These are phyloP conservation scores for Fraxinus latifolia DNA, from an alignment of 305 asterid genomes.

Conservation along the genomic window DNA sequence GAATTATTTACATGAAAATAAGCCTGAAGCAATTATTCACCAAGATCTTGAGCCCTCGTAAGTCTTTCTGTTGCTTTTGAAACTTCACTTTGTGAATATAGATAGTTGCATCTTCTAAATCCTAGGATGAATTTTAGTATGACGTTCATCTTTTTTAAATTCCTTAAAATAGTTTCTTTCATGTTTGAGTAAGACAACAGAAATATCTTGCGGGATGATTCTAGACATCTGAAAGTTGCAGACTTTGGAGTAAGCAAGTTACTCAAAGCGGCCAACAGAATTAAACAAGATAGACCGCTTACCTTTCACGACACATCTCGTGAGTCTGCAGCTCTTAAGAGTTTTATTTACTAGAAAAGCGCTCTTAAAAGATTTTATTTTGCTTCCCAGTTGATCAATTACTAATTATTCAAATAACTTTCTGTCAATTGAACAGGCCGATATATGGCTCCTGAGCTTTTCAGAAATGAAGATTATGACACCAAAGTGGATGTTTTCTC, in stretches of 20 bases:
- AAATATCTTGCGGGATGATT: conserved; percentile 83
- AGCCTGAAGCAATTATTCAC: conserved; percentile 78
- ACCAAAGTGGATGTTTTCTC: conserved; percentile 96
- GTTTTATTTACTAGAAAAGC: not conserved
- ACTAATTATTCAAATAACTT: not conserved
- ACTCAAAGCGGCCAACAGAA: conserved; percentile 59
- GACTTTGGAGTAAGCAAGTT: conserved; percentile 93
- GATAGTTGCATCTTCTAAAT: conserved; percentile 6
- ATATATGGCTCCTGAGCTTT: conserved; percentile 91
- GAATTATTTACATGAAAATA: conserved; percentile 80
- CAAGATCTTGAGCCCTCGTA: conserved; percentile 95
- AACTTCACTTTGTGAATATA: not conserved
- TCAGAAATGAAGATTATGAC: conserved; percentile 80
- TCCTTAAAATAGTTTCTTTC: conserved; percentile 17
- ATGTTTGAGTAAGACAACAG: conserved; percentile 46
- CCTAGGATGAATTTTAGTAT: not conserved
- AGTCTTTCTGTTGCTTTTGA: conserved; percentile 33
- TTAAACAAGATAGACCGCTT: conserved; percentile 64
- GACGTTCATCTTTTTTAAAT: conserved; percentile 11
- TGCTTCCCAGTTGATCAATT: not conserved
- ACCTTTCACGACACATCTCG: conserved; percentile 54
- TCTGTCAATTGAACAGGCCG: conserved; percentile 53
- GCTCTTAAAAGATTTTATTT: not conserved
- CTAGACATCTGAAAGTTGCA: conserved; percentile 95
- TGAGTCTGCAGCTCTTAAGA: conserved; percentile 45